Conservation (phyloP, 345 rosid genomes). For the Brassica carinata region DNA sequence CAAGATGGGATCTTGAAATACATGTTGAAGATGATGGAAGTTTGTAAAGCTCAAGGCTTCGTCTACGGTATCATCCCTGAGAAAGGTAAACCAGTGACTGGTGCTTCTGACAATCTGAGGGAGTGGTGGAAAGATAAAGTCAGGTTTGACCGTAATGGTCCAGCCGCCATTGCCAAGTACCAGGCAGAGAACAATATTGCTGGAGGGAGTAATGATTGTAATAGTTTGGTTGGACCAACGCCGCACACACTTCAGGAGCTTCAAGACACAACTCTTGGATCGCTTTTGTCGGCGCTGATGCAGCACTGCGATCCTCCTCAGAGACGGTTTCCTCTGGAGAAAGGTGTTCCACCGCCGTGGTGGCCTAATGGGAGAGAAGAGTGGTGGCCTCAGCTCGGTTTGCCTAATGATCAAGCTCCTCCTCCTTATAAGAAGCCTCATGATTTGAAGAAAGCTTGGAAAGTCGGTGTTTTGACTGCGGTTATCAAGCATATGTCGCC, state of each 20-base stretch:
- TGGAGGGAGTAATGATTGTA: conserved; percentile 49
- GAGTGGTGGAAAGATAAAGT: conserved; percentile 96
- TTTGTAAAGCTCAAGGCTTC: conserved; percentile 85
- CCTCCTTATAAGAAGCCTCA: conserved; percentile 90
- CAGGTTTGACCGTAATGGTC: conserved; percentile 80
- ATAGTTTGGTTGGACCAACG: conserved; percentile 41
- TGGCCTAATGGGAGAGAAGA: conserved; percentile 81
- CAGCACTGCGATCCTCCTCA: conserved; percentile 88
- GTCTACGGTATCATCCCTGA: conserved; percentile 87
- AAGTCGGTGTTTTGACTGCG: conserved; percentile 74
- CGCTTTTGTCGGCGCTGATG: conserved; percentile 80
- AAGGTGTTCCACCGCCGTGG: conserved; percentile 85
- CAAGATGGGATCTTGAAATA: conserved; percentile 83
- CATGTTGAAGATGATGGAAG: conserved; percentile 92
- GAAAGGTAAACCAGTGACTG: conserved; percentile 88
- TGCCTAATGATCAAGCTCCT: conserved; percentile 67
- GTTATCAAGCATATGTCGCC: conserved; percentile 87
- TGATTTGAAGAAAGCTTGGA: conserved; percentile 87
- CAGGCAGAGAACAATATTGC: conserved; percentile 50
- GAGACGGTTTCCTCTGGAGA: conserved; percentile 82
- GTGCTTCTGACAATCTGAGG: conserved; percentile 86
- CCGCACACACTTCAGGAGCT: conserved; percentile 71
- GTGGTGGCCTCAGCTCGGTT: conserved; percentile 76
- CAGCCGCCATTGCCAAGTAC: conserved; percentile 75
- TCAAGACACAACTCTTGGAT: conserved; percentile 84